phyloP scores from a whole-genome alignment of 148 eudicot species.

The Euryodendron excelsum region DNA sequence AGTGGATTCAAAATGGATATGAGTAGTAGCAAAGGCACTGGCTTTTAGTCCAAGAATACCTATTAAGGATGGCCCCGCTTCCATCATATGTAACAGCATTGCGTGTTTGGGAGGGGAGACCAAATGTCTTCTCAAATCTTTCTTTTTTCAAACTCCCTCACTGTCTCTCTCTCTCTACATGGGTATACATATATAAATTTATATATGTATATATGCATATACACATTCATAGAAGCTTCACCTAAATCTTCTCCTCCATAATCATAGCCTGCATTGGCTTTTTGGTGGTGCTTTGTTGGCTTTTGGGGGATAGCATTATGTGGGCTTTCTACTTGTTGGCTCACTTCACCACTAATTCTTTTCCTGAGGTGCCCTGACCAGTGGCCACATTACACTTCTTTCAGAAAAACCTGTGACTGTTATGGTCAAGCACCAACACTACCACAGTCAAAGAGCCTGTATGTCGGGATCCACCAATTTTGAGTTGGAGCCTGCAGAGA shows the following conservation, averaged over 20 bases:
- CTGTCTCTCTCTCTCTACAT: too few species aligned
- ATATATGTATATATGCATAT: too few species aligned
- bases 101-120: too few species aligned
- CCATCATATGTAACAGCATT: too few species aligned
- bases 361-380: background rate
- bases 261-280: background rate
- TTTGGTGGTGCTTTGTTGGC: slow-evolving; percentile 12
- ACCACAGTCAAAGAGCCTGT: background rate
- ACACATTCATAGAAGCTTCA: background rate
- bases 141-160: too few species aligned
- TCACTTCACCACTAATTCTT: background rate
- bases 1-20: too few species aligned
- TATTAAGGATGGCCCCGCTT: too few species aligned
- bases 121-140: too few species aligned
- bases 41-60: too few species aligned
- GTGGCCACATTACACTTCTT: background rate
- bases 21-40: too few species aligned
- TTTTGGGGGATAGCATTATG: slow-evolving; percentile 5
- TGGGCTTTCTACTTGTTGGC: background rate
- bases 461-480: background rate
- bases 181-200: too few species aligned
- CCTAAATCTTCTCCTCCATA: background rate
- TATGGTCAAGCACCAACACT: background rate
- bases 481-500: background rate
- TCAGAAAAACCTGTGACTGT: background rate